Base-by-base conservation (phyloP, 2,329 filamentous ascomycete genomes). In the Coniochaeta sp. region DNA sequence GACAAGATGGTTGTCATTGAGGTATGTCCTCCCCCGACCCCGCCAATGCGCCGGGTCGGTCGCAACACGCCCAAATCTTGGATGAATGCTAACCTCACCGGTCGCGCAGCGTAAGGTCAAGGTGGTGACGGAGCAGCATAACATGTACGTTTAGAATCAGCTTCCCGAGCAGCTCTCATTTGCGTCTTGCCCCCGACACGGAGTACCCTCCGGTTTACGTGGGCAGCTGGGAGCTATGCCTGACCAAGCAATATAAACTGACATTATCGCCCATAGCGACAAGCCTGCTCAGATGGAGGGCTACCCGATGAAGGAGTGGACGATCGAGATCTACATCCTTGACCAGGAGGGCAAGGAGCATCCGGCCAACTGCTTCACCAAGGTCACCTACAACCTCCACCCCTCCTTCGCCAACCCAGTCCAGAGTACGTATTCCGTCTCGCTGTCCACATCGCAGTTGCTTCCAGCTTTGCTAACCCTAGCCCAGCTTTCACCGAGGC, bases 301-400 rank as follows among this genome's bases (percentile, higher is more conserved):
- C 3, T 96, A 91, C 64, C 94, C 94, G 10, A 91, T 96, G 82
- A 86, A 94, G 67, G 78, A 83, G 71, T 99, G 94, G 94, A 91
- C 82, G 59, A 88, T 97, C 66, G 85, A 87, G 70, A 77, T 99
- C 60, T 89, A 82, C 71, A 70, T 97, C 50, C 69, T 96, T 51
- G 91, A 96, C 58, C 87, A 95, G 61, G 83, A 89, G 57, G 91
- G 91, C 60, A 88, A 94, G 60, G 85, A 95, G 69, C 79, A 90
- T 49, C 81, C 87, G 7, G 91, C 92, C 51, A 89, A 75, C 59
- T 82, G 91, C 69, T 97, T 96, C 74, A 89, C 90, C 66, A 96
- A 95, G 74, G 92, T 88, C 38, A 86, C 86, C 52, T 99, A 96
- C 75, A 88, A 89, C 64, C 81, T 99, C 27, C 94, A 99, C 70